Evolutionary conservation across 305 asterid genomes (phyloP), one percentile per base, ranked within the genome.

Genomic region (Plantago coronopus): DNA sequence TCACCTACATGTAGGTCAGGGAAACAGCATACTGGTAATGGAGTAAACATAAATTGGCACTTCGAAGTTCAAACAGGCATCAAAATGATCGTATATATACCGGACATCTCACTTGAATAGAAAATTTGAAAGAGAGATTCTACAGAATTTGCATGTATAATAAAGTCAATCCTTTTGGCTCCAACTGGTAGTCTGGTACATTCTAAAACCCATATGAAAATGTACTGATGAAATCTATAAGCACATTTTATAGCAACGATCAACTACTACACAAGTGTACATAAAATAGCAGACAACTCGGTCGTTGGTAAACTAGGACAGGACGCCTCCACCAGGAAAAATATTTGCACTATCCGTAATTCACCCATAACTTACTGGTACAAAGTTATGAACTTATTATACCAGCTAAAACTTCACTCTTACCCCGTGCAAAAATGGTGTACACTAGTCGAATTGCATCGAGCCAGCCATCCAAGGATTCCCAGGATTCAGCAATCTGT

Each of bases 401-500:
- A 69, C 96, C 94, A 21, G 97, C 99, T 80, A 93, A 76, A 76
- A 93, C 97, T 65, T 93, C 97, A 68, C 82, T 82, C 88, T 89
- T 93, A 44, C 93, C 87, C 74, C 97, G 80, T 9, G 96, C 97
- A 74, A 64, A 86, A 57, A 93, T 93, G 57, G 99, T 89, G 83
- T 87, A 89, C 69, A 85, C 96, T 75, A 93, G 71, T 31, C 96
- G 86, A 63, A 93, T 85, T 8, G 99, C 97, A 77, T 93, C 99
- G 51, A 93, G 87, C 99, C 99, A 93, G 64, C 94, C 94, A 16
- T 93, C 99, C 79, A 93, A 74, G 61, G 83, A 78, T 70, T 93
- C 97, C 99, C 99, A 89, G 15, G 99, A 85, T 74, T 93, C 99
- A 20, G 96, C 97, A 65, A 93, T 83, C 99, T 93, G 84, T 64